Evolutionary conservation across 1,284 basidiomycete genomes (phyloP), one percentile per base, ranked within the genome.

Genomic region (Peniophora sp.): DNA sequence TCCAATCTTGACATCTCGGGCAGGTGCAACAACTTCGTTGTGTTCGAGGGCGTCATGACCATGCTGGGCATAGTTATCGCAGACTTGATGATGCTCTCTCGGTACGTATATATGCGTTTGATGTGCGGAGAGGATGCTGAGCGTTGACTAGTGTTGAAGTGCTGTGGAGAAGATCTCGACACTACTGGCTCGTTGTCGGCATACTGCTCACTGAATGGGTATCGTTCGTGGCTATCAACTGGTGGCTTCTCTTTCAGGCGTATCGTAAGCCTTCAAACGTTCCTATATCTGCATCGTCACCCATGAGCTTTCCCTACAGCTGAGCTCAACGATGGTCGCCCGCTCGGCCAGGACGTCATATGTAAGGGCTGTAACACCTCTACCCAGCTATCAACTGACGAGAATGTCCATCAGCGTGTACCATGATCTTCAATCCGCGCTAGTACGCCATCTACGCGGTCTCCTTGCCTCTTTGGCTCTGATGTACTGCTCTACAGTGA

Each of bases 31-130:
- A 22, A 9, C 20, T 45, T 45, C 20, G 43, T 45, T 22, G 43
- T 45, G 20, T 79, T 74, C 45, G 76, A 79, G 59, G 77, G 76
- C 0, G 64, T 64, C 44, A 76, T 74, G 57, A 72, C 73, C 2
- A 68, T 76, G 23, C 68, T 73, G 12, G 77, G 74, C 1, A 70
- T 80, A 39, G 68, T 72, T 24, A 63, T 73, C 5, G 71, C 73
- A 1, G 74, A 68, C 2, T 53, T 76, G 17, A 80, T 81, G 78
- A 80, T 82, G 78, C 65, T 79, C 14, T 24, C 23, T 45, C 43
- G 43, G 43, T 45, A 9, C 43, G 43, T 45, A 14, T 41, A 6
- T 41, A 8, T 8, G 6, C 37, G 37, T n/a, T 20, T n/a, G 37
- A 41, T 6, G 18, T 8, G 18, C 15, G n/a, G n/a, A 6, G 37